Evolutionary conservation across 2,329 filamentous ascomycete species (phyloP).

Genomic region (Pseudopithomyces chartarum): DNA sequence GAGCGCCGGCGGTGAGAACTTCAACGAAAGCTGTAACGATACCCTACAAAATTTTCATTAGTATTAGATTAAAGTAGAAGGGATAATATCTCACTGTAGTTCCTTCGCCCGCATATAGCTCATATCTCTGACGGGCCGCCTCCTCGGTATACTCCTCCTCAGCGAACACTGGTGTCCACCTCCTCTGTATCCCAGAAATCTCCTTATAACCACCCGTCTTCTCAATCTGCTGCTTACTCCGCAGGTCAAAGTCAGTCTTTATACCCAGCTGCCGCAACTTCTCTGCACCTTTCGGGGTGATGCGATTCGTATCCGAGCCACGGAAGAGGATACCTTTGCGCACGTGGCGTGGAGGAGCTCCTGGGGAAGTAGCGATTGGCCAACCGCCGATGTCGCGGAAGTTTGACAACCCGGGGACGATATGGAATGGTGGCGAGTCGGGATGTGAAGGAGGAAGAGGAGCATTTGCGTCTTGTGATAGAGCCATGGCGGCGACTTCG

Average conservation of each 20-base stretch:
- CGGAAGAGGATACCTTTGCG: slow-evolving; percentile 65
- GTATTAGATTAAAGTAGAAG: neutral
- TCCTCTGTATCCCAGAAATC: slow-evolving; percentile 51
- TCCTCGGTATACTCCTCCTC: slow-evolving; percentile 65
- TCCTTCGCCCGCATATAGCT: slow-evolving; percentile 62
- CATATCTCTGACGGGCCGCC: slow-evolving; percentile 62
- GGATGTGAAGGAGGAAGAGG: slow-evolving; percentile 12
- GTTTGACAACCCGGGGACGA: slow-evolving; percentile 32
- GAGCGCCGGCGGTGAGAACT: slow-evolving; percentile 61
- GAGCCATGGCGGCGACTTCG: slow-evolving; percentile 7
- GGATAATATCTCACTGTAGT: slow-evolving; percentile 41
- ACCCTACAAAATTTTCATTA: slow-evolving; percentile 44
- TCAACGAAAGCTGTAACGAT: slow-evolving; percentile 66
- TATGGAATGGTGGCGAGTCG: slow-evolving; percentile 29
- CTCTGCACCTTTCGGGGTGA: slow-evolving; percentile 18
- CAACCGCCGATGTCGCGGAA: slow-evolving; percentile 40
- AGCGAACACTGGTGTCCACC: slow-evolving; percentile 68
- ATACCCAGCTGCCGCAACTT: slow-evolving; percentile 57
- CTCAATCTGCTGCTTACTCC: slow-evolving; percentile 65
- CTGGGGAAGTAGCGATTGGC: slow-evolving; percentile 17
- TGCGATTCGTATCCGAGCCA: slow-evolving; percentile 63
- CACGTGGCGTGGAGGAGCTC: slow-evolving; percentile 35
- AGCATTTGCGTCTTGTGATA: neutral
- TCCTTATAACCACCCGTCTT: slow-evolving; percentile 40
- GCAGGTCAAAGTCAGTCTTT: slow-evolving; percentile 68